Conservation (phyloP, 2,329 filamentous ascomycete species). For the Venturia asperata region DNA sequence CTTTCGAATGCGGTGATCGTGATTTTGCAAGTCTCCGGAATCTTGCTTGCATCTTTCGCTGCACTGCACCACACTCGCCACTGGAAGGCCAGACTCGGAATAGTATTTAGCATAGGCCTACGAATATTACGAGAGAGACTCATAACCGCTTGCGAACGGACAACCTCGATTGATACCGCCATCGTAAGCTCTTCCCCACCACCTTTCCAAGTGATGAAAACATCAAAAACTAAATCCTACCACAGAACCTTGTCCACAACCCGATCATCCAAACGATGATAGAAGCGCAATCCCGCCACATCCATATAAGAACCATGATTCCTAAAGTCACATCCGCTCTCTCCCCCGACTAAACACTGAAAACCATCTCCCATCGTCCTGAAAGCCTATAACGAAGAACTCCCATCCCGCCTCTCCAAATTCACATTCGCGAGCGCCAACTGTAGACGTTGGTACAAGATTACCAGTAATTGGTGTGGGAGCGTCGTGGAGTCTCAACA, state of each 20-base stretch:
- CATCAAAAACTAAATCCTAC: background rate
- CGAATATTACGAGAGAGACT: background rate
- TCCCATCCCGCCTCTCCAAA: slow-evolving; percentile 40
- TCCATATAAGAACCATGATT: slow-evolving; percentile 49
- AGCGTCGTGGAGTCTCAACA: slow-evolving; percentile 52
- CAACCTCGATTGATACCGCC: background rate
- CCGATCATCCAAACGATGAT: slow-evolving; percentile 58
- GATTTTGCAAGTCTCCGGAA: background rate
- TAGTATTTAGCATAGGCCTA: background rate
- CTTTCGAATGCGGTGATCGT: background rate
- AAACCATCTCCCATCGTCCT: slow-evolving; percentile 37
- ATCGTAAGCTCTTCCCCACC: slow-evolving; percentile 34
- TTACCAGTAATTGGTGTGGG: slow-evolving; percentile 48
- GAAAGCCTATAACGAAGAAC: slow-evolving; percentile 39
- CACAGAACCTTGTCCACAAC: slow-evolving; percentile 43
- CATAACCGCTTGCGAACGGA: background rate
- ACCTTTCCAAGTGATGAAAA: slow-evolving; percentile 21
- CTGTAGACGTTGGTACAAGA: slow-evolving; percentile 52
- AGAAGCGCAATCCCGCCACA: slow-evolving; percentile 50
- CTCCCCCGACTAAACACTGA: slow-evolving; percentile 34
- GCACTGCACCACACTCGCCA: background rate
- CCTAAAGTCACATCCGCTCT: slow-evolving; percentile 42
- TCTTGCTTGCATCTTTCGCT: background rate
- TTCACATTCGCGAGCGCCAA: slow-evolving; percentile 48
- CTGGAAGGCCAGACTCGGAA: background rate